phyloP scores from a whole-genome alignment of 1,284 basidiomycete species.

The Apiotrichum porosum region DNA sequence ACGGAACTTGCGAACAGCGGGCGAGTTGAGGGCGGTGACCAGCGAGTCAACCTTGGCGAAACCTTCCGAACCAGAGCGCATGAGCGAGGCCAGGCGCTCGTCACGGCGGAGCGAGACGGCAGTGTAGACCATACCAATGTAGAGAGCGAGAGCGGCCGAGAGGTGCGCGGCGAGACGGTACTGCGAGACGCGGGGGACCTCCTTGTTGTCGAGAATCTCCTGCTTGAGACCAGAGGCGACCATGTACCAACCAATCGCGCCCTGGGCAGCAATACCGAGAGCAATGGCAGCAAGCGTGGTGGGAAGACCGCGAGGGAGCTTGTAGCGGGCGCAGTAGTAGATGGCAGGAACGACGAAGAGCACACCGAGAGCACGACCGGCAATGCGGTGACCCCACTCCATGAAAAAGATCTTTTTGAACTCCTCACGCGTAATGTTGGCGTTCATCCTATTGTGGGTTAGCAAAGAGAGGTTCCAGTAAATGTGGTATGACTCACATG shows the following conservation, averaged over 20 bases:
- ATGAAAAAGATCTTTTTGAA: slow-evolving; percentile 98
- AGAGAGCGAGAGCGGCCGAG: slow-evolving; percentile 81
- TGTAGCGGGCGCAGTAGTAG: slow-evolving; percentile 69
- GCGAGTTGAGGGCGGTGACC: slow-evolving; percentile 55
- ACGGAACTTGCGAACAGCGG: slow-evolving; percentile 59
- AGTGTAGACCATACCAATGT: slow-evolving; percentile 82
- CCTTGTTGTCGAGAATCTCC: slow-evolving; percentile 69
- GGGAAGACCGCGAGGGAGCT: slow-evolving; percentile 62
- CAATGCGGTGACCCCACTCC: slow-evolving; percentile 96
- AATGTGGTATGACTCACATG: slow-evolving; percentile 62
- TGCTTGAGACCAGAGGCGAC: slow-evolving; percentile 92
- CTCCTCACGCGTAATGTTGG: slow-evolving; percentile 75
- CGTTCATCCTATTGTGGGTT: slow-evolving; percentile 64
- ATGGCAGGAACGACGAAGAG: slow-evolving; percentile 69
- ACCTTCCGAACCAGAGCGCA: slow-evolving; percentile 55
- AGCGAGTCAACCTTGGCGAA: slow-evolving; percentile 24
- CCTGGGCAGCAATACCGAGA: slow-evolving; percentile 77
- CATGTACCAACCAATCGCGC: slow-evolving; percentile 98
- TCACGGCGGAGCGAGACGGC: slow-evolving; percentile 77
- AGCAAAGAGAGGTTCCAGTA: neutral
- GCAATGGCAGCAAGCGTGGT: slow-evolving; percentile 66
- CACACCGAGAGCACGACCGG: slow-evolving; percentile 85
- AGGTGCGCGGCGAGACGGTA: slow-evolving; percentile 94
- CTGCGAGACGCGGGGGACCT: slow-evolving; percentile 89
- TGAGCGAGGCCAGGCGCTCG: slow-evolving; percentile 53